phyloP scores from a whole-genome alignment of 2,329 filamentous ascomycete species.

The Berkeleyomyces basicola region DNA sequence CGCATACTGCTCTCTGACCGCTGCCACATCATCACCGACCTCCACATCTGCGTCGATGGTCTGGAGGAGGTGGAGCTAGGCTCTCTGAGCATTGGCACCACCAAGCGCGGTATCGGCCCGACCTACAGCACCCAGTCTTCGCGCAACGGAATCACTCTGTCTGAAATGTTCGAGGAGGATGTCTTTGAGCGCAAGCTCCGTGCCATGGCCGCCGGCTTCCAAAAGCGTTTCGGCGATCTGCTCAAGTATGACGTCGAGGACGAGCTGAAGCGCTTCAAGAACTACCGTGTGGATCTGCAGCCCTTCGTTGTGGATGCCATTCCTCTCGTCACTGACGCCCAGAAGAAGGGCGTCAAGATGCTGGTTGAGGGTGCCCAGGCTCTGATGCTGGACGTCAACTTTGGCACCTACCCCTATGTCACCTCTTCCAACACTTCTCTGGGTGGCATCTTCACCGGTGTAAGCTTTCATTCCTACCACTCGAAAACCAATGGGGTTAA shows the following conservation, averaged over 20 bases:
- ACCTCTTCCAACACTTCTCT: constrained; percentile 19
- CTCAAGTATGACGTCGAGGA: constrained; percentile 50
- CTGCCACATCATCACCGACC: constrained; percentile 45
- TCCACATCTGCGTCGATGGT: constrained; percentile 52
- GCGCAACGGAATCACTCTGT: constrained; percentile 48
- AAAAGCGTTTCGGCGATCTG: constrained; percentile 52
- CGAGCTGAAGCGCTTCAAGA: constrained; percentile 46
- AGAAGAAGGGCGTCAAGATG: constrained; percentile 41
- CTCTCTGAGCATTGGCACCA: constrained; percentile 22
- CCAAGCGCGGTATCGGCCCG: constrained; percentile 20
- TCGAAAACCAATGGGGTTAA: neutral
- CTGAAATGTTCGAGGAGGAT: constrained; percentile 50
- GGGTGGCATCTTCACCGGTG: constrained; percentile 18
- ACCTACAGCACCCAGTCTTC: constrained; percentile 20
- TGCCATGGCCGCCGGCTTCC: constrained; percentile 42
- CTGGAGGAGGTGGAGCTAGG: constrained; percentile 43
- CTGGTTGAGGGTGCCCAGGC: constrained; percentile 48
- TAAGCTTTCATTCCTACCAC: constrained; percentile 3
- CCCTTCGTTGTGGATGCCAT: constrained; percentile 51
- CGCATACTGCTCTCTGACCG: constrained; percentile 47
- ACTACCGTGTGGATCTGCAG: constrained; percentile 38
- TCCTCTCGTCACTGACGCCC: constrained; percentile 43
- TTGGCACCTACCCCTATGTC: constrained; percentile 22
- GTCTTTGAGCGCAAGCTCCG: constrained; percentile 51
- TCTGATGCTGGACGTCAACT: constrained; percentile 50